phyloP scores from a whole-genome alignment of 345 rosid species.

The Salix arbutifolia region DNA sequence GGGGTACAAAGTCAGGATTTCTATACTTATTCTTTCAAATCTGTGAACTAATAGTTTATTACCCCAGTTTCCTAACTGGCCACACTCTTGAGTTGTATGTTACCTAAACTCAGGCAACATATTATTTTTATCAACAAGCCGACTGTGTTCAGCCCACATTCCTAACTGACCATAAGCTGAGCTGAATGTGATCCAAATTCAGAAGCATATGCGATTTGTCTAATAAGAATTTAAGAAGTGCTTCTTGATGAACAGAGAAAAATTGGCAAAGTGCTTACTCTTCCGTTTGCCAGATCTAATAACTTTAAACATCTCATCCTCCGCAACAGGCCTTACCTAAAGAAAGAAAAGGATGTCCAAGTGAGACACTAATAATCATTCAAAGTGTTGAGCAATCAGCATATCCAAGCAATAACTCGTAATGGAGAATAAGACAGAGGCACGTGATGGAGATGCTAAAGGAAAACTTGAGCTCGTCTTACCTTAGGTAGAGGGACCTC shows the following conservation, averaged over 20 bases:
- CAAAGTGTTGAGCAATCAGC: not conserved
- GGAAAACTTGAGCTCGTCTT: not conserved
- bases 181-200: not conserved
- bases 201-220: not conserved
- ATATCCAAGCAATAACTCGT: not conserved
- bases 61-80: not conserved
- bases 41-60: not conserved
- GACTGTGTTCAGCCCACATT: not conserved
- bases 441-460: not conserved
- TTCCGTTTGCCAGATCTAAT: slow-evolving; percentile 80
- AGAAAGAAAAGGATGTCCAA: slow-evolving; percentile 13
- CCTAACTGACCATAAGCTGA: not conserved
- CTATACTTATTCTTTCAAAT: not conserved
- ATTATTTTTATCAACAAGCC: not conserved
- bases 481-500: slow-evolving; percentile 96
- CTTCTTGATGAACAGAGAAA: not conserved
- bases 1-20: not conserved
- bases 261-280: slow-evolving; percentile 44
- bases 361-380: not conserved
- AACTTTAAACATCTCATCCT: slow-evolving; percentile 97
- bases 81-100: not conserved
- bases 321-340: slow-evolving; percentile 97
- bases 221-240: not conserved
- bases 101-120: not conserved
- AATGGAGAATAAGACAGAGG: not conserved